Evolutionary conservation across 441 rosid genomes (phyloP), one percentile per base, ranked within the genome.

Genomic region (Populus hybrid): DNA sequence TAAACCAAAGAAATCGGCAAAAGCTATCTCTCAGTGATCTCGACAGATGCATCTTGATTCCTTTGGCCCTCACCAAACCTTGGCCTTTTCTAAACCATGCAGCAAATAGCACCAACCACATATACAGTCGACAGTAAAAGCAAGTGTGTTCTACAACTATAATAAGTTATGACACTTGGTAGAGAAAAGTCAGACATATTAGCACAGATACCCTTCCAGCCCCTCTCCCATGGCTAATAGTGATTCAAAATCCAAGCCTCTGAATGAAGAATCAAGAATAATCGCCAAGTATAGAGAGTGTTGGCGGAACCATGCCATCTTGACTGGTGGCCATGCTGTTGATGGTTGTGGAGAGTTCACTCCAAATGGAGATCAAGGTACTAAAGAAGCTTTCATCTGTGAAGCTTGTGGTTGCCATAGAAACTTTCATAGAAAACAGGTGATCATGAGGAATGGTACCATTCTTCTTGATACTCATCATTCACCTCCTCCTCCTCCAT

Each of bases 291-390:
- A 95, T 20, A 88, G 83, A 1, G 99, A 95, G 93, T 95, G 99
- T 78, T 95, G 91, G 76, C 93, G 89, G 90, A 95, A 95, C 79
- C 99, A 95, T 42, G 99, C 99, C 6, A 93, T 97, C 5, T 81
- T 80, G 70, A 85, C 88, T 30, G 99, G 98, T 36, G 97, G 98
- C 18, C 88, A 93, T 32, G 98, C 99, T 0, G 93, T 95, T 7
- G 99, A 95, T 20, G 99, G 99, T 6, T 95, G 99, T 85, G 86
- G 97, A 42, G 99, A 95, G 79, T 95, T 93, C 91, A 88, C 93
- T 94, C 92, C 97, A 1, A 86, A 88, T 38, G 93, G 92, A 10
- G 88, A 80, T 7, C 91, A 90, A 72, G 96, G 90, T 8, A 81
- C 88, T 1, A 73, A 3, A 8, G 84, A 82, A 21, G 92, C 93